phyloP scores from a whole-genome alignment of 2,329 filamentous ascomycete species.

The Herpotrichia juniperi region DNA sequence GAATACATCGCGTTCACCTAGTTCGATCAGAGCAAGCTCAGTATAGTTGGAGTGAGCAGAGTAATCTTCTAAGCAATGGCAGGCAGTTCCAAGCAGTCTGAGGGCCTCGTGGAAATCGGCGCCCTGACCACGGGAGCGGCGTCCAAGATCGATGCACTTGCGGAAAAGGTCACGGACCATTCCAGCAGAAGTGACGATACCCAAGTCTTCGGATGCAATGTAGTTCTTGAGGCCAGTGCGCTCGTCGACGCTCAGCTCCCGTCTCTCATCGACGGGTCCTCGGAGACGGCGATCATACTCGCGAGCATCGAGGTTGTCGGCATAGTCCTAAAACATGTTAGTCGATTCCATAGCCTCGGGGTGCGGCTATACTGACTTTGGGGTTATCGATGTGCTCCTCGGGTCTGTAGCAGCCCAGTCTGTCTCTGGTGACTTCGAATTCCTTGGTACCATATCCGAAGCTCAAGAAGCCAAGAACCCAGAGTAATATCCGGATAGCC shows the following conservation, averaged over 20 bases:
- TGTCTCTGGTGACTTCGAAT: constrained; percentile 81
- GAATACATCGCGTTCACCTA: constrained; percentile 82
- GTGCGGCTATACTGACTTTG: constrained; percentile 49
- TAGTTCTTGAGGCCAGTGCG: constrained; percentile 80
- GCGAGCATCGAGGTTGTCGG: constrained; percentile 84
- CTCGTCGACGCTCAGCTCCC: constrained; percentile 79
- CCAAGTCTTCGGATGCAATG: constrained; percentile 81
- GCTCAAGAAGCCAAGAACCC: constrained; percentile 86
- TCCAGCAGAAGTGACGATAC: constrained; percentile 81
- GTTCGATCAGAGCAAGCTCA: constrained; percentile 84
- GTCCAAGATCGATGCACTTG: constrained; percentile 78
- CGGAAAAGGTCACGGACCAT: constrained; percentile 77
- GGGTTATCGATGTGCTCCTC: constrained; percentile 79
- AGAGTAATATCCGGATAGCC: constrained; percentile 87
- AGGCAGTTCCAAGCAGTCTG: constrained; percentile 82
- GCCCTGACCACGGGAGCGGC: constrained; percentile 73
- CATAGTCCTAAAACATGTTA: constrained; percentile 66
- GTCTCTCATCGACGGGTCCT: constrained; percentile 77
- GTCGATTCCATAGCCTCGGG: background rate
- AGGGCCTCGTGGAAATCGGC: constrained; percentile 87
- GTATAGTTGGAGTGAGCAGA: constrained; percentile 93
- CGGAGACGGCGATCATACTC: constrained; percentile 82
- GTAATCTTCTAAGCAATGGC: constrained; percentile 89
- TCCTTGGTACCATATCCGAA: constrained; percentile 85
- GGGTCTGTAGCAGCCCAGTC: constrained; percentile 76